Evolutionary conservation across 2,329 filamentous ascomycete genomes (phyloP), one percentile per base, ranked within the genome.

Genomic region (Macrophomina pseudophaseolina): DNA sequence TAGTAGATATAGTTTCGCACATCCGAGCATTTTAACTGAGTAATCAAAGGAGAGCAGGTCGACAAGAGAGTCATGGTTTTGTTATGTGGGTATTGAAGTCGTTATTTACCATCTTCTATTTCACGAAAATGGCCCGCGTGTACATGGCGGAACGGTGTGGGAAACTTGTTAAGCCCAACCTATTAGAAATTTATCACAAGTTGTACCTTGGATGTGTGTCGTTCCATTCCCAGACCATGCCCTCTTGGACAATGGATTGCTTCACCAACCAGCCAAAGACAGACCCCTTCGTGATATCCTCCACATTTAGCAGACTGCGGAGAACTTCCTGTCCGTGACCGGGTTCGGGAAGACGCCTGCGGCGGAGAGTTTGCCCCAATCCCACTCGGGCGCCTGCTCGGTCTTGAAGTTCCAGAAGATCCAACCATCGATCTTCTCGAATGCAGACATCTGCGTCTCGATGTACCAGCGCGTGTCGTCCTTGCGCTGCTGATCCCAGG

Each of bases 381-480:
- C 84, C 84, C 85, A 87, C 70, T 86, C 85, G 48, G 81, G 78
- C 3, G 82, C 80, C 0, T 68, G 68, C 70, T 87, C 84, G 0
- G 85, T 86, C 78, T 87, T 87, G 77, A 85, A 87, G 68, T 85
- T 86, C 85, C 85, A 87, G 72, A 84, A 86, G 33, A 86, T 75
- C 85, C 85, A 87, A 2, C 86, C 85, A 33, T 84, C 76, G 1
- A 83, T 82, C 64, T 80, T 79, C 75, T 87, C 85, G 69, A 83
- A 87, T 0, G 82, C 76, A 35, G 80, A 78, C 58, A 88, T 76
- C 73, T 87, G 86, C 1, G 85, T 83, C 70, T 87, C 83, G 48
- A 87, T 83, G 71, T 84, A 87, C 6, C 77, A 79, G 49, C 83
- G 74, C 49, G 80, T 63, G 56, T 86, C 81, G 33, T 81, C 79